A percentile compares a stretch with the other conserved stretches of the same genome.
These are phyloP conservation scores for Eucalyptus tenuipes DNA, from an alignment of 345 rosid species.

Conservation along the genomic window DNA sequence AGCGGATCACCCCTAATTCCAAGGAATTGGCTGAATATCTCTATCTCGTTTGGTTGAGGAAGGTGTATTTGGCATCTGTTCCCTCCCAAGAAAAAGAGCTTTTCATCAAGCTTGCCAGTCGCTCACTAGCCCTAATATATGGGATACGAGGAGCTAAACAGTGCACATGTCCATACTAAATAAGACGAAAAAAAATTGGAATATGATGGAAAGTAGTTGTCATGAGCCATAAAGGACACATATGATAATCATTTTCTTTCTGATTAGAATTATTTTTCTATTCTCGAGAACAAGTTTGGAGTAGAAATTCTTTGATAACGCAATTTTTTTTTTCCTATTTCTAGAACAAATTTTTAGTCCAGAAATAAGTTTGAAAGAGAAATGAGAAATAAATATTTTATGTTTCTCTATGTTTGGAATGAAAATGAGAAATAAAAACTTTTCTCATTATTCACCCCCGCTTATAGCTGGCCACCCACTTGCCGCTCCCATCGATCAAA, in stretches of 20 bases:
- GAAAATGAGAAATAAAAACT: accelerated
- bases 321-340: too few species aligned
- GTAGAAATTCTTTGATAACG: accelerated
- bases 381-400: too few species aligned
- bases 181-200: not conserved
- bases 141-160: not conserved
- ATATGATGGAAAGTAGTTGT: not conserved
- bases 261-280: accelerated
- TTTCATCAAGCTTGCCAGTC: not conserved
- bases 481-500: accelerated
- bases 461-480: accelerated
- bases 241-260: too few species aligned
- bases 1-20: not conserved
- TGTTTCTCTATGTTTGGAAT: too few species aligned
- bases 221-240: not conserved
- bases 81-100: not conserved
- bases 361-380: accelerated
- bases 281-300: accelerated
- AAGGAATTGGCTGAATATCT: not conserved
- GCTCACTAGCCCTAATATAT: not conserved
- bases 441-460: too few species aligned
- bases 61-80: not conserved
- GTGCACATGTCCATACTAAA: not conserved
- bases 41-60: not conserved
- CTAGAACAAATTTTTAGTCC: accelerated